Conservation (phyloP, 306 rosid genomes). For the Trichosanthes cucumerina region DNA sequence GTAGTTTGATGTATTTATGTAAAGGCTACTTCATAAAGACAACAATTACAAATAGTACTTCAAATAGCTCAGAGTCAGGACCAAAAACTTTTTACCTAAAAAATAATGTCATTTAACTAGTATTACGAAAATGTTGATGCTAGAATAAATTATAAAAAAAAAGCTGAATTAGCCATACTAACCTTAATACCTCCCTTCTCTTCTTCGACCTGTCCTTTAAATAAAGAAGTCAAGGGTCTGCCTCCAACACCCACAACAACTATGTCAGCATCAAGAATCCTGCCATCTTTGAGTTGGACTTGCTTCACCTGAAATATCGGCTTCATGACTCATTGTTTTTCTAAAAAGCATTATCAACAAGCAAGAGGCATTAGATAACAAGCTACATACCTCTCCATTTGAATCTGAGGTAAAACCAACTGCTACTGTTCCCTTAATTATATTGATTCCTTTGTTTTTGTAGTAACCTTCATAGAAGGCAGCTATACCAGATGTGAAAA, state of each 20-base stretch:
- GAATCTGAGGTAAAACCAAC: conserved; percentile 64
- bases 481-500: conserved; percentile 80
- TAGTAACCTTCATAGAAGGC: conserved; percentile 78
- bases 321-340: background rate
- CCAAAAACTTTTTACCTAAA: too few relatives aligned
- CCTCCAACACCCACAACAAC: conserved; percentile 97
- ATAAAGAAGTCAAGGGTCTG: conserved; percentile 60
- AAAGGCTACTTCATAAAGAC: too few relatives aligned
- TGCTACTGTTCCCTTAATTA: conserved; percentile 90
- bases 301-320: conserved; percentile 59
- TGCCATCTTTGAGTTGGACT: conserved; percentile 89
- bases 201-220: conserved; percentile 96
- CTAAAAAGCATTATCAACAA: background rate
- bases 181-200: conserved; percentile 96
- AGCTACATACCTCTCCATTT: conserved; percentile 62
- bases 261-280: conserved; percentile 80
- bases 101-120: background rate
- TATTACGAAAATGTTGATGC: background rate
- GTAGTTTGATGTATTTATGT: too few relatives aligned
- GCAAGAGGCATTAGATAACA: background rate
- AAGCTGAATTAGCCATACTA: background rate
- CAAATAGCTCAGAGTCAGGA: too few relatives aligned
- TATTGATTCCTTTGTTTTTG: conserved; percentile 65
- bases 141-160: background rate
- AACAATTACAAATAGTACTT: too few relatives aligned